These are phyloP conservation scores for Beauveria rudraprayagi DNA, from an alignment of 2,329 filamentous ascomycete species.

Conservation along the genomic window DNA sequence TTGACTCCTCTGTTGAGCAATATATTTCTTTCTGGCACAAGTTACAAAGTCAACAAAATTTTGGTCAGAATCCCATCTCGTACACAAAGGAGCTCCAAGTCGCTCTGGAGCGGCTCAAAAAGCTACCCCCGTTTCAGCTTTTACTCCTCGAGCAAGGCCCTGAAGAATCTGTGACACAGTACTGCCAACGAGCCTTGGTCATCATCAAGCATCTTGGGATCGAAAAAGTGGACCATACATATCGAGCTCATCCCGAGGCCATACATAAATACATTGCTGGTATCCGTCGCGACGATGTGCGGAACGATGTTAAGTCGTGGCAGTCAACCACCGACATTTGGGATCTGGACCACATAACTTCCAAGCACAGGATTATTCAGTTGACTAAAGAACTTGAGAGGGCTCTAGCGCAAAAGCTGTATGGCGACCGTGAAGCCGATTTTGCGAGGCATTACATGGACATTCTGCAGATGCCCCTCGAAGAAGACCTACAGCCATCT, in stretches of 20 bases:
- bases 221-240: slow-evolving; percentile 21
- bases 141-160: slow-evolving; percentile 44
- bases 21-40: slow-evolving; percentile 38
- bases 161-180: slow-evolving; percentile 43
- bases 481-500: slow-evolving; percentile 8
- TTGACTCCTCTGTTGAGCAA: slow-evolving; percentile 23
- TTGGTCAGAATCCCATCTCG: slow-evolving; percentile 36
- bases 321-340: slow-evolving; percentile 12
- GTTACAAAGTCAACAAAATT: slow-evolving; percentile 31
- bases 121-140: slow-evolving; percentile 45
- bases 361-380: slow-evolving; percentile 47
- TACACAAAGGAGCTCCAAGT: slow-evolving; percentile 47
- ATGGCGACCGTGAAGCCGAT: slow-evolving; percentile 27
- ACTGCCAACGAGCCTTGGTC: slow-evolving; percentile 34
- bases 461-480: slow-evolving; percentile 36
- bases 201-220: slow-evolving; percentile 28
- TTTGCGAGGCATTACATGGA: slow-evolving; percentile 42
- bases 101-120: slow-evolving; percentile 40
- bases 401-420: slow-evolving; percentile 41
- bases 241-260: slow-evolving; percentile 16
- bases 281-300: slow-evolving; percentile 38
- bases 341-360: slow-evolving; percentile 34
- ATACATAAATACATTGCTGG: slow-evolving; percentile 43
- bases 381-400: slow-evolving; percentile 48
- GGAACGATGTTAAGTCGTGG: slow-evolving; percentile 29